A percentile compares a stretch with the other conserved stretches of the same genome.
phyloP scores from a whole-genome alignment of 495 filamentous ascomycete genomes.

The Lophiotrema nucula region DNA sequence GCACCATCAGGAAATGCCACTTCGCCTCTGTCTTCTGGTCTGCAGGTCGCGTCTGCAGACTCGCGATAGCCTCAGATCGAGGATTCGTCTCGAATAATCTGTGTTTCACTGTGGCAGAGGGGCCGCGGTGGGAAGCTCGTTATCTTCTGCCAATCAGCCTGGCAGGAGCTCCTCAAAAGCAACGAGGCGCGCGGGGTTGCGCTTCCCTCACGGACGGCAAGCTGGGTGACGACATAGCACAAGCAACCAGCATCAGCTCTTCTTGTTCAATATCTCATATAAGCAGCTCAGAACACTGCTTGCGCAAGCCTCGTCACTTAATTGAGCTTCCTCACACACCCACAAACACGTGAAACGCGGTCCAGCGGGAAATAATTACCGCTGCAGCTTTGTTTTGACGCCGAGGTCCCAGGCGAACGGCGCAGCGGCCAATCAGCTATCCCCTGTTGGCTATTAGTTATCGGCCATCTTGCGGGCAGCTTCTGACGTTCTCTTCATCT shows the following conservation, averaged over 20 bases:
- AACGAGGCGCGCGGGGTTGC: slow-evolving; percentile 7
- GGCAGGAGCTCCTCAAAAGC: slow-evolving; percentile 2
- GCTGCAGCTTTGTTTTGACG: slow-evolving; percentile 29
- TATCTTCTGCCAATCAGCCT: slow-evolving; percentile 22
- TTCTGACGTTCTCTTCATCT: slow-evolving; percentile 28
- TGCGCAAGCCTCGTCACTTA: too few relatives aligned
- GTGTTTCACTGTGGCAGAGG: too few relatives aligned
- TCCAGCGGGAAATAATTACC: slow-evolving; percentile 32
- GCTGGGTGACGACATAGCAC: slow-evolving; percentile 17
- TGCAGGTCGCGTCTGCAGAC: slow-evolving; percentile 14
- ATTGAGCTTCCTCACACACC: slow-evolving; percentile 13
- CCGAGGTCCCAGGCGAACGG: slow-evolving; percentile 29
- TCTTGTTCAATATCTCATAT: too few relatives aligned
- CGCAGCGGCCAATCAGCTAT: slow-evolving; percentile 15
- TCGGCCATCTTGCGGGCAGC: slow-evolving; percentile 20
- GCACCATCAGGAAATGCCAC: slow-evolving; percentile 12
- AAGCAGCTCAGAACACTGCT: too few relatives aligned
- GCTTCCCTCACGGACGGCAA: neutral
- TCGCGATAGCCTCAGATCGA: neutral
- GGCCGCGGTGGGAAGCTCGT: neutral
- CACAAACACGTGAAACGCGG: slow-evolving; percentile 28
- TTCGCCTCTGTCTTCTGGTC: too few relatives aligned
- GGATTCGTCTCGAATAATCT: too few relatives aligned
- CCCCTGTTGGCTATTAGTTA: slow-evolving; percentile 20
- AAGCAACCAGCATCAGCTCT: too few relatives aligned